Evolutionary conservation across 176 grass and related monocot genomes (phyloP), one percentile per base, ranked within the genome.

Genomic region (Alopecurus myosuroides): DNA sequence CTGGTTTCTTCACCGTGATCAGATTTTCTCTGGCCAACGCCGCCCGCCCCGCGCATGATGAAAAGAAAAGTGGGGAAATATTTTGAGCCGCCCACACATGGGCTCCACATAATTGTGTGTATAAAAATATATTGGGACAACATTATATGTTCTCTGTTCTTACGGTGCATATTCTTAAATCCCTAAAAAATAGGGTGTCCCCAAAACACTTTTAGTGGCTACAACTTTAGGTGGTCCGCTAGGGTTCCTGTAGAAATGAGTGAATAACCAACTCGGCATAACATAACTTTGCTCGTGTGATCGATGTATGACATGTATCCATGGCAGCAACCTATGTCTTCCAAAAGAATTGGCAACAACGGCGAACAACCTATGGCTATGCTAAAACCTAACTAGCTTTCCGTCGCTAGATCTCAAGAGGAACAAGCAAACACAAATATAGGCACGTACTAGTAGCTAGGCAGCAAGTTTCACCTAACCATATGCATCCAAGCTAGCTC

Each of bases 391-490:
- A 17, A 33, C 1, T 5, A 4, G 51, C 52, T 51, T 39, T 65
- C 42, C 23, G 2, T 9, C 18, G 85, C 33, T 67, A 70, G 61
- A 58, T 45, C 71, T 52, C 73, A 88, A 70, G 62, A 44, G 39
- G n/a, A 77, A 77, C 28, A 77, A 58, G 70, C 61, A 15, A 15
- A 66, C 26, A 45, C 3, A 40, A 26, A 44, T 44, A 5, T 23
- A 14, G 68, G 39, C 68, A 26, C 28, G 68, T 66, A 26, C 7
- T 17, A 14, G 61, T 46, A 29, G 52, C 7, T 75, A 18, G 56
- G 37, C 6, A 19, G 53, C 19, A 62, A 18, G 56, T 82, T 56
- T 48, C 78, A 82, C 36, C 60, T 7, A 88, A 84, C 40, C 74
- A 73, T 41, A 65, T 87, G 60, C 56, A 42, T 74, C 55, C 40